Conservation (phyloP, 169 alveolate genomes). For the Sarcocystis neurona region DNA sequence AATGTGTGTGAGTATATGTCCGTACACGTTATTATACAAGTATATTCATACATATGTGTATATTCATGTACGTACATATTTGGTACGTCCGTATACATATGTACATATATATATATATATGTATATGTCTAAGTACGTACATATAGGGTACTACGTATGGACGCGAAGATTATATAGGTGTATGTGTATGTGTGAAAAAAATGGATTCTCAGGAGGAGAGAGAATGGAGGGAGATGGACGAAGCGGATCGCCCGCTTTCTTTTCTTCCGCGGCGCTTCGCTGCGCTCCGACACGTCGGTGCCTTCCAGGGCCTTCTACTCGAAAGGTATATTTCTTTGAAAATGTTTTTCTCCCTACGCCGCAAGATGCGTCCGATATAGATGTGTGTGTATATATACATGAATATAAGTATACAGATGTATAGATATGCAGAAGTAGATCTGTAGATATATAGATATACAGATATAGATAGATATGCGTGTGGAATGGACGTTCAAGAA, state of each 20-base stretch:
- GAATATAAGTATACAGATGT: not conserved
- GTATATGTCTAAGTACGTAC: too few species aligned
- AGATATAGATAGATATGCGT: too few species aligned
- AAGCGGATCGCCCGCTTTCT: conserved; percentile 78
- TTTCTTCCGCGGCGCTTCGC: conserved; percentile 86
- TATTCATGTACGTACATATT: too few species aligned
- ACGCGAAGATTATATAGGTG: not conserved
- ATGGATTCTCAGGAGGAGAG: conserved; percentile 74
- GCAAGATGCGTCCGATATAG: not conserved
- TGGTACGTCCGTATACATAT: too few species aligned
- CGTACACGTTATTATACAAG: not conserved
- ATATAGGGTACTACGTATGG: not conserved
- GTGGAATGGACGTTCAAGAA: too few species aligned
- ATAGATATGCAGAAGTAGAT: not conserved
- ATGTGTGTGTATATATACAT: not conserved
- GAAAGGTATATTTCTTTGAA: conserved; percentile 38
- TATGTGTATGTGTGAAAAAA: not conserved
- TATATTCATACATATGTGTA: not conserved
- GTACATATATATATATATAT: too few species aligned
- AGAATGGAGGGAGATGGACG: conserved; percentile 80
- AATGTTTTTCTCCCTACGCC: not conserved
- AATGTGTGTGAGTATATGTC: conserved; percentile 9
- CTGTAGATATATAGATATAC: too few species aligned
- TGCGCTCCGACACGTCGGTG: conserved; percentile 91
- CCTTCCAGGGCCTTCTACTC: conserved; percentile 61